A percentile compares a stretch with the other conserved stretches of the same genome.
These are phyloP conservation scores for Hypomyces rosellus DNA, from an alignment of 2,329 filamentous ascomycete species.

Conservation along the genomic window DNA sequence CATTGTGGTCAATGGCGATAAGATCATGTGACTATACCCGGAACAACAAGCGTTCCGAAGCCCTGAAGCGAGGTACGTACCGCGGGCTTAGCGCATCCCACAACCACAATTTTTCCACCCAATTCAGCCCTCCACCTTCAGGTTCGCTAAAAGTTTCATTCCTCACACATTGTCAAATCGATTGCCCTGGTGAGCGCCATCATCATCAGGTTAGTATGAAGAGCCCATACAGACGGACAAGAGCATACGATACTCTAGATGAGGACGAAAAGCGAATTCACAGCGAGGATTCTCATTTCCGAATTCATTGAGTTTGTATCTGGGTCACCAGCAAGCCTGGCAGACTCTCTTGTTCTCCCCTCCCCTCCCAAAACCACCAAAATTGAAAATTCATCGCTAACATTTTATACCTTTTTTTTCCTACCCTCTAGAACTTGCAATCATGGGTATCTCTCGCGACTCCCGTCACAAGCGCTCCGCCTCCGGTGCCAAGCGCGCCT, in stretches of 20 bases:
- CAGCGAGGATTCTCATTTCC: neutral
- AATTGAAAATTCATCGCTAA: neutral
- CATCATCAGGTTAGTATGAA: constrained; percentile 42
- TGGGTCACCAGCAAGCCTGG: neutral
- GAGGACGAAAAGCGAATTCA: neutral
- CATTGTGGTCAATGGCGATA: too few species aligned
- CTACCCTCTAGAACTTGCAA: constrained; percentile 49
- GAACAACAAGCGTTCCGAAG: constrained; percentile 21
- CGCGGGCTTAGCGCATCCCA: constrained; percentile 31
- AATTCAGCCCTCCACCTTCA: constrained; percentile 27
- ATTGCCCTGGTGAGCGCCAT: constrained; percentile 43
- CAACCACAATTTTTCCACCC: constrained; percentile 34
- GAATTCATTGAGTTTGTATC: neutral
- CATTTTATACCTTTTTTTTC: neutral
- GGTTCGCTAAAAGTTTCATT: constrained; percentile 29
- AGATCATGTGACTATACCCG: constrained; percentile 5
- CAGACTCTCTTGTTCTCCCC: neutral
- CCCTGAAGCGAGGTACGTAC: constrained; percentile 27
- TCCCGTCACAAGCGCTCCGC: constrained; percentile 99
- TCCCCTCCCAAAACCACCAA: neutral
- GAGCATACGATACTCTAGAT: neutral
- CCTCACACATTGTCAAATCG: constrained; percentile 35
- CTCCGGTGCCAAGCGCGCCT: constrained; percentile 94
- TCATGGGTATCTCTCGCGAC: constrained; percentile 99
- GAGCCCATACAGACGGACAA: neutral